These are phyloP conservation scores for Flaveria ramosissima DNA, from an alignment of 129 eudicot genomes.

Conservation along the genomic window DNA sequence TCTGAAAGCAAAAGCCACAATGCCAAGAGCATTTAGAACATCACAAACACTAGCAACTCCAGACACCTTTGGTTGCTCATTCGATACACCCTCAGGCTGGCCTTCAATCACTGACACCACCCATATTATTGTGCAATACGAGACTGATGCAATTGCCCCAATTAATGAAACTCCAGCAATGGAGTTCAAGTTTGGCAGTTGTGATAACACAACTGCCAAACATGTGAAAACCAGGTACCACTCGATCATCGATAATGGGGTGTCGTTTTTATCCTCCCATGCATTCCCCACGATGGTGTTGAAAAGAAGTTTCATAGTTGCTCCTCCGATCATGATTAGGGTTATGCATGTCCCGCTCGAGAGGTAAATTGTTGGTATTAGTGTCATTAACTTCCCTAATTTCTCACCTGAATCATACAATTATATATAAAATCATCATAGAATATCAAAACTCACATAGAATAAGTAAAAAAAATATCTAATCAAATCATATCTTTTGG, in stretches of 20 bases:
- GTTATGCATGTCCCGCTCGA: slow-evolving; percentile 62
- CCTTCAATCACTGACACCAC: slow-evolving; percentile 44
- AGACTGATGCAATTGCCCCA: slow-evolving; percentile 51
- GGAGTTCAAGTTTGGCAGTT: slow-evolving; percentile 56
- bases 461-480: not conserved
- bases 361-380: slow-evolving; percentile 57
- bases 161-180: slow-evolving; percentile 52
- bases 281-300: slow-evolving; percentile 34
- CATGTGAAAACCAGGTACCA: slow-evolving; percentile 60
- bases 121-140: slow-evolving; percentile 52
- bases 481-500: not conserved
- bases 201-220: slow-evolving; percentile 44
- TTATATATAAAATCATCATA: not conserved
- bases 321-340: slow-evolving; percentile 59
- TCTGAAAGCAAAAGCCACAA: slow-evolving; percentile 56
- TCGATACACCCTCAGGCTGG: slow-evolving; percentile 19
- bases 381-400: slow-evolving; percentile 46
- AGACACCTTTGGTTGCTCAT: slow-evolving; percentile 17
- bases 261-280: slow-evolving; percentile 20
- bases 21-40: slow-evolving; percentile 60
- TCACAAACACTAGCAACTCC: slow-evolving; percentile 31
- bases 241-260: slow-evolving; percentile 44
- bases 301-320: slow-evolving; percentile 45
- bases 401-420: slow-evolving; percentile 45
- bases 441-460: not conserved